Evolutionary conservation across 257 asterid species (phyloP).

Genomic region (Linderniella brevidens): DNA sequence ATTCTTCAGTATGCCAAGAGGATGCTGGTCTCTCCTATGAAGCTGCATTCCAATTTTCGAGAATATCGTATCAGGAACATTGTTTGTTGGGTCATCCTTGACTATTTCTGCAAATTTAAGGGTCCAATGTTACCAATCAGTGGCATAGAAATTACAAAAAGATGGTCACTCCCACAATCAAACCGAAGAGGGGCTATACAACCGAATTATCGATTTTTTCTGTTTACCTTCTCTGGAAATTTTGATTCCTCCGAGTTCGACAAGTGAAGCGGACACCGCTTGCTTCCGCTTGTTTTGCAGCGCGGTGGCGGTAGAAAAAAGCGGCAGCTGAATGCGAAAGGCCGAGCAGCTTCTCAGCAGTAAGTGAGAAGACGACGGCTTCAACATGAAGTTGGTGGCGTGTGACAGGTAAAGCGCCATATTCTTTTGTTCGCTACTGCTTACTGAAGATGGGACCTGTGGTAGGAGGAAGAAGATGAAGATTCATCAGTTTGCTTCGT

Average conservation of each 20-base stretch:
- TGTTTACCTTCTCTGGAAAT: slow-evolving; percentile 31
- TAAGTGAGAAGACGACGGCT: no score
- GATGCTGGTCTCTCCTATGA: slow-evolving; percentile 81
- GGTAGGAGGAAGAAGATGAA: no score
- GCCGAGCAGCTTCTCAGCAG: no score
- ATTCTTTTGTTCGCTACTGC: no score
- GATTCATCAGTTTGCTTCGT: no score
- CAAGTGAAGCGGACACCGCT: slow-evolving; percentile 25
- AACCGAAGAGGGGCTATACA: not conserved
- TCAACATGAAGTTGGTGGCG: no score
- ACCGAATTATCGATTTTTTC: not conserved
- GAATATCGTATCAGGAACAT: slow-evolving; percentile 78
- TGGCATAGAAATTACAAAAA: not conserved
- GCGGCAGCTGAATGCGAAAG: no score
- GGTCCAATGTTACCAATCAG: not conserved
- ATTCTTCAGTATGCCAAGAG: slow-evolving; percentile 79
- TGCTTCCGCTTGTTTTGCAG: no score
- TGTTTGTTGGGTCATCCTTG: slow-evolving; percentile 82
- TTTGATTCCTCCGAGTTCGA: slow-evolving; percentile 41
- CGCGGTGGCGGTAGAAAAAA: no score
- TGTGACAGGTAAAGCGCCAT: no score
- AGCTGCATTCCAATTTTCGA: slow-evolving; percentile 91
- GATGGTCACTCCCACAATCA: no score
- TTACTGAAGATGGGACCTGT: no score
- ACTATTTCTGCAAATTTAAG: slow-evolving; percentile 51